These are phyloP conservation scores for Dothistroma pini DNA, from an alignment of 2,329 filamentous ascomycete species.

Conservation along the genomic window DNA sequence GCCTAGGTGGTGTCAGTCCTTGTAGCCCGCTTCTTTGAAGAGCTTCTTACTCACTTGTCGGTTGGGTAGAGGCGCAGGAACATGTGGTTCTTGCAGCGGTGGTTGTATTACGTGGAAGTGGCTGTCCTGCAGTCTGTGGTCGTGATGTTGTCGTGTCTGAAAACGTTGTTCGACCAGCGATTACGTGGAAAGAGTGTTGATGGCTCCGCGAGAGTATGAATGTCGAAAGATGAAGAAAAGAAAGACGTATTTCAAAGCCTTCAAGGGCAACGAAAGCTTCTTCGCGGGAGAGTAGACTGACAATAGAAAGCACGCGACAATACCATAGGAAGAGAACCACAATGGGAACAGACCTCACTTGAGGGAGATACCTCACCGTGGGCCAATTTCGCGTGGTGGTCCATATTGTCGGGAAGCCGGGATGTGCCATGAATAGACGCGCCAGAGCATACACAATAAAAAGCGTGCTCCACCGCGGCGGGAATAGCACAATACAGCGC, in stretches of 20 bases:
- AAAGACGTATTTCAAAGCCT: constrained; percentile 26
- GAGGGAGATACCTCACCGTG: constrained; percentile 10
- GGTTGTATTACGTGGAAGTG: constrained; percentile 12
- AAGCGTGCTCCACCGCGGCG: not conserved
- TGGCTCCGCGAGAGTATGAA: constrained; percentile 4
- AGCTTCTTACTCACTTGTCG: constrained; percentile 29
- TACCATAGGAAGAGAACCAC: constrained; percentile 24
- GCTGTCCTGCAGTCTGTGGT: constrained; percentile 28
- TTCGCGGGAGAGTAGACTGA: constrained; percentile 31
- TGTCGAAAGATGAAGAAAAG: constrained; percentile 15
- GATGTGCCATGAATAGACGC: constrained; percentile 26
- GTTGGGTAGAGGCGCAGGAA: constrained; percentile 36
- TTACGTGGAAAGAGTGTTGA: constrained; percentile 11
- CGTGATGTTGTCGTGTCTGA: not conserved
- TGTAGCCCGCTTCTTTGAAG: not conserved
- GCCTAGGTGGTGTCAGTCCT: constrained; percentile 21
- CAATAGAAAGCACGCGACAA: constrained; percentile 40
- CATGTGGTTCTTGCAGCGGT: constrained; percentile 26
- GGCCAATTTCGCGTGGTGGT: constrained; percentile 14
- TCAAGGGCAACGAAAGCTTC: constrained; percentile 32
- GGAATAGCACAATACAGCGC: constrained; percentile 8
- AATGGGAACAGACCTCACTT: constrained; percentile 16
- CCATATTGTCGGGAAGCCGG: constrained; percentile 28
- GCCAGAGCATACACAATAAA: constrained; percentile 10
- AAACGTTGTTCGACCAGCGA: constrained; percentile 24